phyloP scores from a whole-genome alignment of 176 grass and related monocot genomes.

The Zea mays region Zm-B73-REFERENCE-NAM-5.0 NC_050104.1:27349001-27349500 shows the following conservation, averaged over 20 bases:
- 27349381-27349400: not conserved
- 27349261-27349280: constrained; percentile 24
- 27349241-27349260: constrained; percentile 4
- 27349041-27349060: constrained; percentile 25
- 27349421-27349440: not conserved
- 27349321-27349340: not conserved
- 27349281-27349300: not conserved
- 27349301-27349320: not conserved
- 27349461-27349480: not conserved
- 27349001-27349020: not conserved
- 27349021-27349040: not conserved
- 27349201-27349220: constrained; percentile 24
- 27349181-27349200: constrained; percentile 7
- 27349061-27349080: constrained; percentile 11
- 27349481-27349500: not conserved
- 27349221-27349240: constrained; percentile 31
- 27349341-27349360: constrained; percentile 1
- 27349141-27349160: not conserved
- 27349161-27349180: not conserved
- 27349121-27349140: not conserved
- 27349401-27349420: not conserved
- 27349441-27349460: not conserved
- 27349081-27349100: not conserved
- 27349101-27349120: not conserved
- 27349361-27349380: not conserved